A percentile compares a stretch with the other conserved stretches of the same genome.
phyloP scores from a whole-genome alignment of 2,329 filamentous ascomycete genomes.

The Penicillium sp. region DNA sequence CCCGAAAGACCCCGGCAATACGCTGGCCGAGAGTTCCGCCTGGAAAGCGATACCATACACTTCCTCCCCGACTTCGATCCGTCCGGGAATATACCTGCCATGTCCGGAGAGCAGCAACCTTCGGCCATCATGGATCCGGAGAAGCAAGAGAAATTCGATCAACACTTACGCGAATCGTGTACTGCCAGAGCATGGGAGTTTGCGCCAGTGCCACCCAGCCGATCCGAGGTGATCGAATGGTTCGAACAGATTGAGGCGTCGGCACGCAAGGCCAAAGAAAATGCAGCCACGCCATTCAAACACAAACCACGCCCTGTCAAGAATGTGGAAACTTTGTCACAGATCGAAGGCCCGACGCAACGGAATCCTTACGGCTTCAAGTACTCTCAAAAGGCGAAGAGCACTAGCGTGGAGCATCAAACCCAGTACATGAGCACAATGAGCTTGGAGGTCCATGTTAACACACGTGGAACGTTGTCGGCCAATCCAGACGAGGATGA shows the following conservation, averaged over 20 bases:
- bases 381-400: slow-evolving; percentile 74
- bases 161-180: slow-evolving; percentile 59
- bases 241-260: slow-evolving; percentile 45
- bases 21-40: slow-evolving; percentile 79
- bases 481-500: slow-evolving; percentile 92
- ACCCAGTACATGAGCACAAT: slow-evolving; percentile 95
- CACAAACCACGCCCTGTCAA: slow-evolving; percentile 18
- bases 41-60: slow-evolving; percentile 73
- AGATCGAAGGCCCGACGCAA: slow-evolving; percentile 87
- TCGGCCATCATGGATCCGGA: slow-evolving; percentile 50
- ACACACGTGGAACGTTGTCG: slow-evolving; percentile 75
- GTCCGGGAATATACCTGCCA: slow-evolving; percentile 58
- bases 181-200: slow-evolving; percentile 76
- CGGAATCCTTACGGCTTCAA: slow-evolving; percentile 80
- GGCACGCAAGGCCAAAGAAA: not conserved
- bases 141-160: slow-evolving; percentile 54
- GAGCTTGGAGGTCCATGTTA: slow-evolving; percentile 91
- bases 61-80: slow-evolving; percentile 79
- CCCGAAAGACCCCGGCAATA: slow-evolving; percentile 77
- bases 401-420: slow-evolving; percentile 77
- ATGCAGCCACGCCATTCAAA: slow-evolving; percentile 1
- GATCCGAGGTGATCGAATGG: slow-evolving; percentile 71
- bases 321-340: slow-evolving; percentile 60
- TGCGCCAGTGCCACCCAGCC: slow-evolving; percentile 67
- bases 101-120: slow-evolving; percentile 55